phyloP scores from a whole-genome alignment of 805 yeast species.

The Yarrowia sp. region DNA sequence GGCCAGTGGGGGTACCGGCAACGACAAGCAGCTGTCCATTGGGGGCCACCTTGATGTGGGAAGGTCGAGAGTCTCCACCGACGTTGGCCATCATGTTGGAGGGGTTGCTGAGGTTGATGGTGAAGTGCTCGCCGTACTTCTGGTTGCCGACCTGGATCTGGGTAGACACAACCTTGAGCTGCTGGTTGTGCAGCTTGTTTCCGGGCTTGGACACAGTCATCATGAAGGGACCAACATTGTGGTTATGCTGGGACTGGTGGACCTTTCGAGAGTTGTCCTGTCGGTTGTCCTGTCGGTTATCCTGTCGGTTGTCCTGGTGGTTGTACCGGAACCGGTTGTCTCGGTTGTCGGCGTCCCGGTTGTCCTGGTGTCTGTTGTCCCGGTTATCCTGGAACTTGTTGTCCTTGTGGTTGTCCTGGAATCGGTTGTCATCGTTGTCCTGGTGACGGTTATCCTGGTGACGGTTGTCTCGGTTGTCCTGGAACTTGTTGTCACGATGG shows the following conservation, averaged over 20 bases:
- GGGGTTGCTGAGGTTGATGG: slow-evolving; percentile 31
- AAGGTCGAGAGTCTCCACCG: slow-evolving; percentile 26
- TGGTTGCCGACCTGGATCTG: slow-evolving; percentile 36
- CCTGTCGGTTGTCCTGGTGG: slow-evolving; percentile 30
- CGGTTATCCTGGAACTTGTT: slow-evolving; percentile 23
- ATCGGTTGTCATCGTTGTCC: slow-evolving; percentile 26
- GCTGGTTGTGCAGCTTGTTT: slow-evolving; percentile 16
- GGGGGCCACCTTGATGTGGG: slow-evolving; percentile 27
- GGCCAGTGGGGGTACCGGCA: slow-evolving; percentile 8
- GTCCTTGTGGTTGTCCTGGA: slow-evolving; percentile 23
- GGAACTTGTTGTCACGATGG: slow-evolving; percentile 15
- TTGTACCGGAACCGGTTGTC: slow-evolving; percentile 17
- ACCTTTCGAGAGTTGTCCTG: slow-evolving; percentile 11
- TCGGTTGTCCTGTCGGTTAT: slow-evolving; percentile 14
- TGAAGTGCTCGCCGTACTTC: slow-evolving; percentile 29
- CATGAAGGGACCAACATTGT: slow-evolving; percentile 24
- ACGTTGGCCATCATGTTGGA: slow-evolving; percentile 36
- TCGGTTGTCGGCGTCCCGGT: slow-evolving; percentile 26
- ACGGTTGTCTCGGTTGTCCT: slow-evolving; percentile 19
- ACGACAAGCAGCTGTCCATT: slow-evolving; percentile 22
- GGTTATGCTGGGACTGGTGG: slow-evolving; percentile 14
- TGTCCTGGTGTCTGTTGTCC: slow-evolving; percentile 19
- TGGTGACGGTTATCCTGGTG: slow-evolving; percentile 10
- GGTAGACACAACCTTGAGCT: slow-evolving; percentile 29
- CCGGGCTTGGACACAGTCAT: slow-evolving; percentile 33